phyloP scores from a whole-genome alignment of 2,329 filamentous ascomycete genomes.

The Aspergillus sclerotialis region DNA sequence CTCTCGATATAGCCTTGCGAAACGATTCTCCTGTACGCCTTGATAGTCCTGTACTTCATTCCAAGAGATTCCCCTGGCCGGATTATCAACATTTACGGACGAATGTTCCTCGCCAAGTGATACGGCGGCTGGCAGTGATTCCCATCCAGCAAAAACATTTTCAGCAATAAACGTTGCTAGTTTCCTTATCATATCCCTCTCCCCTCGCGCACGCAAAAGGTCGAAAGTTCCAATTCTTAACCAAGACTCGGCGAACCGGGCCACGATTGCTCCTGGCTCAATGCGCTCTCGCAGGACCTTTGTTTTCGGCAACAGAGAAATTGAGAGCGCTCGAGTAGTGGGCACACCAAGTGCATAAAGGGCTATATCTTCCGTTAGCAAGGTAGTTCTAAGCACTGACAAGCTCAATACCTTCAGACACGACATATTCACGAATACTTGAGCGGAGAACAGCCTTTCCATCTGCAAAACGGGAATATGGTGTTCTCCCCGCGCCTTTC shows the following conservation, averaged over 20 bases:
- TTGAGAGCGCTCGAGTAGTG: slow-evolving; percentile 74
- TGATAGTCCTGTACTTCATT: slow-evolving; percentile 60
- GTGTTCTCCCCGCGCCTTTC: slow-evolving; percentile 88
- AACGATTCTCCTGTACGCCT: slow-evolving; percentile 73
- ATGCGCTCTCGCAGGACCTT: slow-evolving; percentile 70
- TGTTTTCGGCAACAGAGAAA: slow-evolving; percentile 67
- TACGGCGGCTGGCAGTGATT: slow-evolving; percentile 61
- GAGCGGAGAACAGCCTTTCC: slow-evolving; percentile 88
- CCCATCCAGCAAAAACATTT: slow-evolving; percentile 82
- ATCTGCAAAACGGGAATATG: slow-evolving; percentile 93
- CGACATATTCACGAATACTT: slow-evolving; percentile 89
- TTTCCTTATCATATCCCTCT: slow-evolving; percentile 64
- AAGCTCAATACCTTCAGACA: slow-evolving; percentile 62
- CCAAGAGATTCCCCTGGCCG: slow-evolving; percentile 48
- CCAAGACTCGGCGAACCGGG: slow-evolving; percentile 87
- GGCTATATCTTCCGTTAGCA: slow-evolving; percentile 21
- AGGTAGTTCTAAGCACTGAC: not conserved
- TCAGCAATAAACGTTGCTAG: slow-evolving; percentile 80
- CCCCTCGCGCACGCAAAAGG: slow-evolving; percentile 73
- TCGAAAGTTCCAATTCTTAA: slow-evolving; percentile 93
- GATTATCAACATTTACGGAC: slow-evolving; percentile 33
- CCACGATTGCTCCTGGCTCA: slow-evolving; percentile 88
- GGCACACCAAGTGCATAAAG: slow-evolving; percentile 81
- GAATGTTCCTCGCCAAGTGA: slow-evolving; percentile 35
- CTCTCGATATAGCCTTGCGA: slow-evolving; percentile 78